Evolutionary conservation across 2,329 filamentous ascomycete species (phyloP), one percentile per base, ranked within the genome.

Genomic region (Fusarium nanum): DNA sequence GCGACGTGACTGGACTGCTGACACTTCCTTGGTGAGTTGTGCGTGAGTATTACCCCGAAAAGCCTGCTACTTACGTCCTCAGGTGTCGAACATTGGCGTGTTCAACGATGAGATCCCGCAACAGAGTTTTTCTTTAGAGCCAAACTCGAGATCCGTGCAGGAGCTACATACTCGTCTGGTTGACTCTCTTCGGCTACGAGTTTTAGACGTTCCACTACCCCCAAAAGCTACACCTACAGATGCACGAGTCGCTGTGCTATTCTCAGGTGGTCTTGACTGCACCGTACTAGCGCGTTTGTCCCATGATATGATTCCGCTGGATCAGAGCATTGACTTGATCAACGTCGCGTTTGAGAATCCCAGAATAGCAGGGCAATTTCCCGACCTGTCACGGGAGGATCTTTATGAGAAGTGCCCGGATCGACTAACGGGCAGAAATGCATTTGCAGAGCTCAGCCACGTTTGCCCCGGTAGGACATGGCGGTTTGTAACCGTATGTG

Each of bases 271-370:
- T 0, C 86, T 99, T 9, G 96, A 99, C 78, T 98, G 96, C 77
- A 95, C 94, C 0, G 84, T 98, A 1, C 84, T 99, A 50, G 95
- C 95, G 23, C 88, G 94, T 45, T 81, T 98, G 25, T 85, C 88
- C 13, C 92, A 97, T 76, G 91, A 97, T 14, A 80, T 97, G 4
- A 78, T 98, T 4, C 92, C 92, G 0, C 16, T 77, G 0, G 80
- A 85, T 6, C 90, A 97, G 74, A 83, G 87, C 2, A 90, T 99
- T 65, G 96, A 98, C 76, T 84, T 99, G 11, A 86, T 99, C 68
- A 99, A 99, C 72, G 95, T 99, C 47, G 96, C 95, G 1, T 99
- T 99, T 75, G 93, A 99, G 79, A 99, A 99, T 71, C 95, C 94
- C 1, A 87, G 93, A 32, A 88, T 91, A 69, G 89, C 86, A 63